A percentile compares a stretch with the other conserved stretches of the same genome.
Conservation (phyloP, 164 flowering plant genomes). For the Tetrastigma voinierianum region DNA sequence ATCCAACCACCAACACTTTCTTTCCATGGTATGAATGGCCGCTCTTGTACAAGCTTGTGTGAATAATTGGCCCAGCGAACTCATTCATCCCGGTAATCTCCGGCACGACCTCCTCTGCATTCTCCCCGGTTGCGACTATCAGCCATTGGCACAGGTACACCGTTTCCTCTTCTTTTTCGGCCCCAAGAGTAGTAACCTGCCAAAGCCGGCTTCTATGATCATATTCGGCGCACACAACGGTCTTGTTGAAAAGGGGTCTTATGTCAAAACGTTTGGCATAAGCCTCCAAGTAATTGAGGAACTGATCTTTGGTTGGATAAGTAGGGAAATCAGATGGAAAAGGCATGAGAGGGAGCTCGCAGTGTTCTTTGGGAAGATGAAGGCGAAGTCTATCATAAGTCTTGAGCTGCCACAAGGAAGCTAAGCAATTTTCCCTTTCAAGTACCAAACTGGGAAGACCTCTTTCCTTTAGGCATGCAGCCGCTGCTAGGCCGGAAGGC, state of each 20-base stretch:
- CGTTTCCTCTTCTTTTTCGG: conserved; percentile 23
- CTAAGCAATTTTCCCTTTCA: conserved; percentile 65
- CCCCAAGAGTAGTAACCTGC: conserved; percentile 42
- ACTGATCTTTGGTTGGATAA: conserved; percentile 77
- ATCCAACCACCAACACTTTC: conserved; percentile 81
- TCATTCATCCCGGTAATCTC: conserved; percentile 54
- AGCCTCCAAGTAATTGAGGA: conserved; percentile 47
- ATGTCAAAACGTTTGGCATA: conserved; percentile 47
- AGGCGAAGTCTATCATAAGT: conserved; percentile 77
- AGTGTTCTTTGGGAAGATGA: conserved; percentile 79
- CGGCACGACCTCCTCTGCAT: conserved; percentile 82
- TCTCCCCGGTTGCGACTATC: conserved; percentile 90
- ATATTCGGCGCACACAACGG: conserved; percentile 58
- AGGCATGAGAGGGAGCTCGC: conserved; percentile 70
- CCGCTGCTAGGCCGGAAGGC: conserved; percentile 77
- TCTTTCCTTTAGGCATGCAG: conserved; percentile 61
- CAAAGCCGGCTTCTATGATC: conserved; percentile 46
- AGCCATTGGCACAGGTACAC: conserved; percentile 76
- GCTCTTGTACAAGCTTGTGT: conserved; percentile 65
- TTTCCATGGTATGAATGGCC: conserved; percentile 53
- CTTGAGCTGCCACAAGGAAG: conserved; percentile 73
- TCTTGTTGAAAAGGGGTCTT: conserved; percentile 41
- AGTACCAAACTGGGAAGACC: conserved; percentile 55
- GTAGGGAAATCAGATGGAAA: conserved; percentile 61
- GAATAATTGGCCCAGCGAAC: conserved; percentile 59